Evolutionary conservation across 768 basidiomycete species (phyloP).

Genomic region (Leccinum broughii): DNA sequence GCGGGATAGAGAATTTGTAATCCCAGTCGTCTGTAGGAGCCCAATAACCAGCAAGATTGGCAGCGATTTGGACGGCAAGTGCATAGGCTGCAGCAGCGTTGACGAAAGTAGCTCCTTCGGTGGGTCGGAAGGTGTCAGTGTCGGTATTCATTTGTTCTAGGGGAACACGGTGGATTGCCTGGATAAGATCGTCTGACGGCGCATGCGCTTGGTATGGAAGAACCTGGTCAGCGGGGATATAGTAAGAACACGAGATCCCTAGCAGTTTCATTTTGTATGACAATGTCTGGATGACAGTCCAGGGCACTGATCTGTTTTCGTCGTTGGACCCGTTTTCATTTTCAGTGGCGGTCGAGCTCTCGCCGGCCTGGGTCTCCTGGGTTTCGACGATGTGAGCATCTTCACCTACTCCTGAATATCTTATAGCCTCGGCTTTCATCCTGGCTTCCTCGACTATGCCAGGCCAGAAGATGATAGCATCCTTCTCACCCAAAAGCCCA

Average conservation of each 20-base stretch:
- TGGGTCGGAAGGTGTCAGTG: slow-evolving; percentile 54
- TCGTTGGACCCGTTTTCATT: slow-evolving; percentile 13
- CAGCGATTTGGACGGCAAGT: slow-evolving; percentile 70
- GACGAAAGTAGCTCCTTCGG: slow-evolving; percentile 37
- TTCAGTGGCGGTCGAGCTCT: background rate
- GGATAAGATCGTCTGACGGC: slow-evolving; percentile 52
- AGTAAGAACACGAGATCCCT: slow-evolving; percentile 49
- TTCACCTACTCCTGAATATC: slow-evolving; percentile 21
- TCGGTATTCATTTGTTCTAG: slow-evolving; percentile 45
- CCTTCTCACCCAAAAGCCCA: slow-evolving; percentile 37
- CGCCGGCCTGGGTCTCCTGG: slow-evolving; percentile 12
- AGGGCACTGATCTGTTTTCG: slow-evolving; percentile 39
- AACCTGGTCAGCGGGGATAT: slow-evolving; percentile 55
- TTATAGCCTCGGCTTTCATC: slow-evolving; percentile 46
- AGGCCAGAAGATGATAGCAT: slow-evolving; percentile 72
- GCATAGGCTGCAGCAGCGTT: slow-evolving; percentile 64
- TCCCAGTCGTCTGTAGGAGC: slow-evolving; percentile 74
- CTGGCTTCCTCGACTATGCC: slow-evolving; percentile 61
- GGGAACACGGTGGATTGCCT: slow-evolving; percentile 47
- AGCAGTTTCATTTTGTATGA: slow-evolving; percentile 71
- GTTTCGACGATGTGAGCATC: background rate
- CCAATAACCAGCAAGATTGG: slow-evolving; percentile 64
- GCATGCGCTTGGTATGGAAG: slow-evolving; percentile 76
- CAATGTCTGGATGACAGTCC: slow-evolving; percentile 60
- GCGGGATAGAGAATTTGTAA: slow-evolving; percentile 51